Conservation (phyloP, 441 rosid species). For the Eutrema salsugineum region DNA sequence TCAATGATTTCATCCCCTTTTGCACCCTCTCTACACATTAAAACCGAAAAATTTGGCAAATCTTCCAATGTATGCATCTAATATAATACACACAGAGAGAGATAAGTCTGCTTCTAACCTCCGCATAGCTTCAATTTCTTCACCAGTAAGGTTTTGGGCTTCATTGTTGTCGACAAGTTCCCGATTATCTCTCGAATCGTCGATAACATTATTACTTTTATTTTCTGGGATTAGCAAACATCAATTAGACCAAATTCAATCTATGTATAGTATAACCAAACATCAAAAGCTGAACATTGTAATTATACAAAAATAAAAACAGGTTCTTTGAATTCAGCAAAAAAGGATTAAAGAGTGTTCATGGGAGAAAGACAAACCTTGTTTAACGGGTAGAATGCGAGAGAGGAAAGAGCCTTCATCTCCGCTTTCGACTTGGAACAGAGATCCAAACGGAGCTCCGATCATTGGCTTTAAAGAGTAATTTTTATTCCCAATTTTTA, state of each 20-base stretch:
- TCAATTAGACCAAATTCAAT: not conserved
- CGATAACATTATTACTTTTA: conserved; percentile 37
- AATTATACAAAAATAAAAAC: not conserved
- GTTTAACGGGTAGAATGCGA: conserved; percentile 39
- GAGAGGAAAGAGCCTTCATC: conserved; percentile 54
- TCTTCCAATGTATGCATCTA: not conserved
- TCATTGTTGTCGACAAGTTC: conserved; percentile 72
- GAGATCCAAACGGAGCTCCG: conserved; percentile 80
- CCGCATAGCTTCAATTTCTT: conserved; percentile 80
- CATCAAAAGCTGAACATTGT: not conserved
- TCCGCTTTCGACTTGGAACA: conserved; percentile 71
- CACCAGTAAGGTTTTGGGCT: conserved; percentile 75
- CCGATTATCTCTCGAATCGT: conserved; percentile 68
- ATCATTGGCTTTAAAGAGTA: conserved; percentile 64
- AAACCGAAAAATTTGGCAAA: not conserved
- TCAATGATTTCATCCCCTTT: conserved; percentile 79
- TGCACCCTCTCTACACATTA: conserved; percentile 70
- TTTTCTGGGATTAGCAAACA: conserved; percentile 30
- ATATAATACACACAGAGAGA: not conserved
- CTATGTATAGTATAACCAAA: not conserved
- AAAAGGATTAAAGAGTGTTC: not conserved
- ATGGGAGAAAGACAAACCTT: conserved; percentile 39
- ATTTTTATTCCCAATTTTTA: conserved; percentile 70
- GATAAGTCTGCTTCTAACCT: conserved; percentile 36
- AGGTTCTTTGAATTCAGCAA: not conserved